Conservation (phyloP, 495 filamentous ascomycete genomes). For the Talaromyces ruber region DNA sequence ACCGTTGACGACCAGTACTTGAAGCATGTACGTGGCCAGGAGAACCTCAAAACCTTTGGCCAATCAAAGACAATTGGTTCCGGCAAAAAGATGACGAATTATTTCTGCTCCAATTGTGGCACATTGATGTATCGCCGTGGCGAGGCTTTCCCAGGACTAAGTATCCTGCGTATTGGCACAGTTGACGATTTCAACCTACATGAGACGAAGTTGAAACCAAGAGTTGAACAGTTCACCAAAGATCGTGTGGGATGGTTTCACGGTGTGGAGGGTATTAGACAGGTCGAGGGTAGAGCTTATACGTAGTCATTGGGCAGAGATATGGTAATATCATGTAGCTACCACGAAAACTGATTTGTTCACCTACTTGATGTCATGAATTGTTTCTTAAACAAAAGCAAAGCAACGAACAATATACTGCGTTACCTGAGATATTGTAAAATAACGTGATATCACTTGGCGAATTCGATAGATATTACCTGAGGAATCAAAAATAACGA, state of each 20-base stretch:
- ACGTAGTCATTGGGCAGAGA: not conserved
- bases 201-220: conserved; percentile 41
- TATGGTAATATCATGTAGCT: not conserved
- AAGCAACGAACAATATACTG: no score
- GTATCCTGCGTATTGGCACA: conserved; percentile 42
- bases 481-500: no score
- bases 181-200: conserved; percentile 46
- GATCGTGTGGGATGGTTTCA: conserved; percentile 34
- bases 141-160: conserved; percentile 22
- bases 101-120: conserved; percentile 46
- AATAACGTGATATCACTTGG: no score
- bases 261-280: conserved; percentile 20
- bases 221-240: conserved; percentile 34
- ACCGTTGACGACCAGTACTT: conserved; percentile 31
- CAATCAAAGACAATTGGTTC: conserved; percentile 30
- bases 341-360: not conserved
- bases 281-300: not conserved
- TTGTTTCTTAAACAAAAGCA: no score
- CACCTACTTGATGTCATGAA: no score
- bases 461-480: no score
- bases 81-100: conserved; percentile 43
- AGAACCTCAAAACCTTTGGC: conserved; percentile 29
- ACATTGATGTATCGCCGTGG: conserved; percentile 43
- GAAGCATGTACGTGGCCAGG: conserved; percentile 35
- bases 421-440: no score